These are phyloP conservation scores for Podosphaera leucotricha DNA, from an alignment of 2,329 filamentous ascomycete genomes.

Conservation along the genomic window DNA sequence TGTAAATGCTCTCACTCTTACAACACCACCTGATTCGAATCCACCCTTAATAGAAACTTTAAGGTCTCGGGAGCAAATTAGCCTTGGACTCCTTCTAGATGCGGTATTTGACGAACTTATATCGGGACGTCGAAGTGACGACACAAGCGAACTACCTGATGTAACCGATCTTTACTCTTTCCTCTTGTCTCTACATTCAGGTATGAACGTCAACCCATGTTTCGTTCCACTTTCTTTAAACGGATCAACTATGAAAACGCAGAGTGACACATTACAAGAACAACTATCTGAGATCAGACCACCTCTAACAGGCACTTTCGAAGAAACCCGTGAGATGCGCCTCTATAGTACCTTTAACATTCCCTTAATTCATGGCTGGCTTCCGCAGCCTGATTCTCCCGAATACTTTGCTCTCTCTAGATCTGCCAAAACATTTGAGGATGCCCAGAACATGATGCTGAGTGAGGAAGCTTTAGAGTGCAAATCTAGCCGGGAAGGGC, in stretches of 20 bases:
- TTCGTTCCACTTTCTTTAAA: conserved; percentile 35
- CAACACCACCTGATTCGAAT: conserved; percentile 41
- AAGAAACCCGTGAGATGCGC: conserved; percentile 69
- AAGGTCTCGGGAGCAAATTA: conserved; percentile 64
- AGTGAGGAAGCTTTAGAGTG: conserved; percentile 70
- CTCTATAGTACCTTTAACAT: conserved; percentile 77
- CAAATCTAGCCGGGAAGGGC: conserved; percentile 38
- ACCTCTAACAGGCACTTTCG: conserved; percentile 48
- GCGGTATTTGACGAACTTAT: conserved; percentile 87
- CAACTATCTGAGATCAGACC: conserved; percentile 26
- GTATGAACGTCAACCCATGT: conserved; percentile 93
- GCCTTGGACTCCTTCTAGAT: conserved; percentile 61
- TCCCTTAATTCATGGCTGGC: conserved; percentile 81
- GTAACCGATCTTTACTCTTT: conserved; percentile 75
- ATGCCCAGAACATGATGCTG: conserved; percentile 74
- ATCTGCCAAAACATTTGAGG: conserved; percentile 68
- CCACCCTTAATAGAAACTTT: conserved; percentile 60
- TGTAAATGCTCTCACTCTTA: conserved; percentile 75
- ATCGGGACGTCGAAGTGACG: conserved; percentile 42
- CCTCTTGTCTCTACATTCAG: conserved; percentile 69
- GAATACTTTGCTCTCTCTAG: conserved; percentile 48
- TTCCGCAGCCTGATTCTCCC: conserved; percentile 43
- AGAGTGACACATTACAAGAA: conserved; percentile 13
- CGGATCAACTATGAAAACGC: conserved; percentile 9
- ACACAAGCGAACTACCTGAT: conserved; percentile 47